Percentiles rank a stretch among this genome's conserved stretches.
Conservation (phyloP, 768 basidiomycete genomes). For the Leccinum pellstonianum region DNA sequence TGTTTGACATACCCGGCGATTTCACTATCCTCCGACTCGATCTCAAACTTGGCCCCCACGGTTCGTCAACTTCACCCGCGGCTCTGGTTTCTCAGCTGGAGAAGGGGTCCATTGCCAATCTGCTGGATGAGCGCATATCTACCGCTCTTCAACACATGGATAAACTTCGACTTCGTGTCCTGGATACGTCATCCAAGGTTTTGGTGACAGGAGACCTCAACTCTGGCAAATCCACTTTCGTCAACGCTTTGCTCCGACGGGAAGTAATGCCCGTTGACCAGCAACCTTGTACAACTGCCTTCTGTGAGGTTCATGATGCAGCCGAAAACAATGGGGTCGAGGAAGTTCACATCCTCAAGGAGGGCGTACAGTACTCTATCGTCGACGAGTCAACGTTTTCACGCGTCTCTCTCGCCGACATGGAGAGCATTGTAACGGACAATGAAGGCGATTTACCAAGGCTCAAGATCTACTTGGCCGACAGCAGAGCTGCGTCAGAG, state of each 20-base stretch:
- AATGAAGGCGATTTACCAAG: constrained; percentile 56
- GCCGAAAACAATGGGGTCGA: constrained; percentile 76
- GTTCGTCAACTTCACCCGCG: constrained; percentile 57
- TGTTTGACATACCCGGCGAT: constrained; percentile 49
- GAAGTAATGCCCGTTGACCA: constrained; percentile 97
- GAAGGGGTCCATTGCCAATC: constrained; percentile 87
- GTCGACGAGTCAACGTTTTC: constrained; percentile 76
- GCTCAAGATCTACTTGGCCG: constrained; percentile 87
- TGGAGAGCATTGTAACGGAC: constrained; percentile 74
- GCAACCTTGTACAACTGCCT: constrained; percentile 95
- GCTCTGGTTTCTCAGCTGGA: constrained; percentile 89
- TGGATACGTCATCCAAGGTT: constrained; percentile 92
- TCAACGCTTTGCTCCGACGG: constrained; percentile 89
- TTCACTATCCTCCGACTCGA: constrained; percentile 91
- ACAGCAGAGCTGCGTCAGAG: constrained; percentile 71
- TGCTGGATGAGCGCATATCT: constrained; percentile 82
- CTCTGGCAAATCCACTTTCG: constrained; percentile 97
- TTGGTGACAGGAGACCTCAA: constrained; percentile 98
- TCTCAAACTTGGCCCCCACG: constrained; percentile 82
- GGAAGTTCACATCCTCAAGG: constrained; percentile 81
- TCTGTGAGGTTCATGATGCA: constrained; percentile 94
- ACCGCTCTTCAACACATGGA: constrained; percentile 76
- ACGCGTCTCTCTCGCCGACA: constrained; percentile 58
- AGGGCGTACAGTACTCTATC: constrained; percentile 64
- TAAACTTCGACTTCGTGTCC: constrained; percentile 80